These are phyloP conservation scores for Lentinula lateritia DNA, from an alignment of 768 basidiomycete genomes.

Conservation along the genomic window DNA sequence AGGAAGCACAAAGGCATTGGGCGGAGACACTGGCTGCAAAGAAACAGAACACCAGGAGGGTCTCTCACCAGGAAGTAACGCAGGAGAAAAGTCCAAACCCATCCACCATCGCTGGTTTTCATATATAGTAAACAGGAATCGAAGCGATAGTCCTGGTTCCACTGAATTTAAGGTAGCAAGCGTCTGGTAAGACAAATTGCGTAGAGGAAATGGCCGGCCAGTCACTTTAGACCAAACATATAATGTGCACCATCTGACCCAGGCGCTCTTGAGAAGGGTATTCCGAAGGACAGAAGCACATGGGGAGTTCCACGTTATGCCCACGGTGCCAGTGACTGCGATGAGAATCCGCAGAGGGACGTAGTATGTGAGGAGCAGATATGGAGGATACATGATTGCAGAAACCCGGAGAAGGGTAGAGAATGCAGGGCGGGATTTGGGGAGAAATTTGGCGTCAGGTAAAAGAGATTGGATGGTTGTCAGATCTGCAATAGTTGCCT, in stretches of 20 bases:
- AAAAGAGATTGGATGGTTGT: conserved; percentile 56
- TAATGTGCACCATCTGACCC: conserved; percentile 61
- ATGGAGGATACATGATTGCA: conserved; percentile 56
- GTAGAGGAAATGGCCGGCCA: conserved; percentile 36
- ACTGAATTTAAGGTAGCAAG: conserved; percentile 18
- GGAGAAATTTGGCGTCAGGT: conserved; percentile 30
- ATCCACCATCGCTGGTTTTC: conserved; percentile 99
- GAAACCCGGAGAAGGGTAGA: conserved; percentile 47
- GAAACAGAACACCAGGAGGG: conserved; percentile 76
- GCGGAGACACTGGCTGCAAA: conserved; percentile 61
- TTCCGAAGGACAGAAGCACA: conserved; percentile 54
- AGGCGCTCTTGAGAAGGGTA: conserved; percentile 58
- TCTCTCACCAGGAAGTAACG: conserved; percentile 82
- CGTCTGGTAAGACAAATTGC: conserved; percentile 28
- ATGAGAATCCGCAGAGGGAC: conserved; percentile 59
- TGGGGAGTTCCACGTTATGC: conserved; percentile 62
- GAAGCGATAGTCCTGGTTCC: conserved; percentile 39
- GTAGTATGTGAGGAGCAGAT: conserved; percentile 57
- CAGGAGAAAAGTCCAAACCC: conserved; percentile 94
- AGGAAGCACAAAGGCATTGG: conserved; percentile 64
- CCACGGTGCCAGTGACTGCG: conserved; percentile 50
- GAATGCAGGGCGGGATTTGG: conserved; percentile 22
- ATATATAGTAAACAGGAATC: conserved; percentile 85
- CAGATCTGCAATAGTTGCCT: conserved; percentile 57
- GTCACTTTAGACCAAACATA: conserved; percentile 44